Evolutionary conservation across 176 grass and related monocot genomes (phyloP), one percentile per base, ranked within the genome.

Genomic region (Oryza longistaminata): DNA sequence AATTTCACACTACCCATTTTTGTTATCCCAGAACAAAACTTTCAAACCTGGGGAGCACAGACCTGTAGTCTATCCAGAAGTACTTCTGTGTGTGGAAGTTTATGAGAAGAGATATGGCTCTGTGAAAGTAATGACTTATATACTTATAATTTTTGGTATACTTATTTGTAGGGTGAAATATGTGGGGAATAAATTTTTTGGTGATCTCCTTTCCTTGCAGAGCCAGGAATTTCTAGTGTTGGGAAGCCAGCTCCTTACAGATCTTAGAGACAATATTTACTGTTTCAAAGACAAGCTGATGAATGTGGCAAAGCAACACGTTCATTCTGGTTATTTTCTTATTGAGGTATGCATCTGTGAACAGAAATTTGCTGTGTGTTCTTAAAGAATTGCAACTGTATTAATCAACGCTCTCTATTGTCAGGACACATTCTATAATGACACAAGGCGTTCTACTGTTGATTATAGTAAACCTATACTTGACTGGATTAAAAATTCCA

Each of bases 381-480:
- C 43, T 61, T 76, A 62, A 44, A 24, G 44, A 45, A 25, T 64
- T 2, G 15, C 9, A 34, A 60, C 27, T 68, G 62, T 68, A 43
- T 75, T 71, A 62, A 85, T 60, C 25, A 64, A 35, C 21, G 19
- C 60, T 34, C 62, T 90, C 65, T 62, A 58, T 68, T 84, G 24
- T 86, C 91, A 98, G 96, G 93, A 98, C 70, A 98, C 93, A 0
- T 95, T 98, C 84, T 98, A 83, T 84, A 98, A 96, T 78, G 96
- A 96, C 70, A 82, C 80, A 33, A 83, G 91, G 71, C 71, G 86
- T 84, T 95, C 91, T 79, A 64, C 93, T 15, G 68, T 85, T 68
- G 96, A 98, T 86, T 94, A 98, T 77, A 95, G 93, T 75, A 88
- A 87, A 81, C 88, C 96, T 74, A 87, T 95, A 85, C 83, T 98